Base-by-base conservation (phyloP, 2,329 filamentous ascomycete genomes). In the Trichoderma arundinaceum region DNA sequence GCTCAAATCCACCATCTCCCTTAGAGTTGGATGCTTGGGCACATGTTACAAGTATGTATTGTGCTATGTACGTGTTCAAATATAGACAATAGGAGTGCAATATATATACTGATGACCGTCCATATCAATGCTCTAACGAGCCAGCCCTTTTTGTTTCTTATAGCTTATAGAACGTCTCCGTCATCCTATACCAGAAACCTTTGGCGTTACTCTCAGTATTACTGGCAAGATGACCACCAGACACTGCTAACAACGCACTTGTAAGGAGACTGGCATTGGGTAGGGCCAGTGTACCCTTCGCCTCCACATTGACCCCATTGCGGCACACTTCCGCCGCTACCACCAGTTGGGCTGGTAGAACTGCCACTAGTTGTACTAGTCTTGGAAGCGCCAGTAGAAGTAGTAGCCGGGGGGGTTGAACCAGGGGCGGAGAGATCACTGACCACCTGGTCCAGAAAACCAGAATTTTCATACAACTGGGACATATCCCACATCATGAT, bases 401-500 rank as follows among this genome's bases (percentile, higher is more conserved):
- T 28, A 28, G 22, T 28, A 28, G 22, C 22, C 22, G 22, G 22
- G 22, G 22, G 22, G 22, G 22, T 28, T 28, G 22, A 28, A 28
- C 22, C 22, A 56, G 53, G 22, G 19, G 53, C 53, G 13, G 19
- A 19, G 64, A 83, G 72, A 64, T 77, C 73, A 52, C 72, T 65
- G 69, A 75, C 73, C 3, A 87, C 76, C 44, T 77, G 73, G 38
- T 76, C 75, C 64, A 89, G 76, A 73, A 87, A 88, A 0, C 85
- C 86, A 1, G 70, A 35, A 74, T 90, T 89, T 12, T 77, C 76
- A 68, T 83, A 87, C 1, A 84, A 80, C 77, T 89, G 86, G 35
- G 80, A 84, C 76, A 84, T 84, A 74, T 90, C 88, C 88, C 88
- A 90, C 77, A 89, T 80, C 88, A 90, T 90, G 35, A 88, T 82